Conservation (phyloP, 2,329 filamentous ascomycete species). For the Blastomyces silverae region DNA sequence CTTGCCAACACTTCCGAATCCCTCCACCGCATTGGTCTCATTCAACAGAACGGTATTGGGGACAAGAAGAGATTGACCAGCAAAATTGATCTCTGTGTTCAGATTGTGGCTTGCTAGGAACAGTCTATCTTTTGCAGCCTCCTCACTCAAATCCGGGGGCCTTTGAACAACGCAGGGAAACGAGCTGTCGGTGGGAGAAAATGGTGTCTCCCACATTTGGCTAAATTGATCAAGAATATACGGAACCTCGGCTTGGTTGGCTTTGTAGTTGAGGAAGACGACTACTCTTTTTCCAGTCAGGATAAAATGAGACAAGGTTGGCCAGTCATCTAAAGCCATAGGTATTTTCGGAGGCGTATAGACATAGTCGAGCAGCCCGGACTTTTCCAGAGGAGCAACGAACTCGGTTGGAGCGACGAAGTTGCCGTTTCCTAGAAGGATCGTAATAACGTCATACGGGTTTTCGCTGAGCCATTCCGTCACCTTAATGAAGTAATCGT, state of each 20-base stretch:
- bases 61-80: conserved; percentile 58
- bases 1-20: conserved; percentile 59
- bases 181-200: conserved; percentile 59
- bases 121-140: conserved; percentile 55
- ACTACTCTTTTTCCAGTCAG: conserved; percentile 62
- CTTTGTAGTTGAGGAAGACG: conserved; percentile 78
- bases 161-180: conserved; percentile 78
- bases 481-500: conserved; percentile 63
- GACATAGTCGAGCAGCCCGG: conserved; percentile 64
- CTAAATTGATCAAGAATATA: conserved; percentile 84
- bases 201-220: conserved; percentile 86
- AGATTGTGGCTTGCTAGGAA: conserved; percentile 90
- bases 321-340: conserved; percentile 71
- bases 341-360: conserved; percentile 66
- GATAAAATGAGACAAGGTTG: conserved; percentile 71
- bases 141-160: conserved; percentile 56
- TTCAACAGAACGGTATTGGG: conserved; percentile 65
- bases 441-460: conserved; percentile 80
- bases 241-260: conserved; percentile 68
- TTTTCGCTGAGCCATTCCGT: conserved; percentile 65
- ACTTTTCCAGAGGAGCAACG: conserved; percentile 59
- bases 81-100: conserved; percentile 66
- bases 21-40: conserved; percentile 61
- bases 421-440: conserved; percentile 78
- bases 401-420: conserved; percentile 61